Evolutionary conservation across 495 filamentous ascomycete genomes (phyloP).

Genomic region (Penicillium canariense): DNA sequence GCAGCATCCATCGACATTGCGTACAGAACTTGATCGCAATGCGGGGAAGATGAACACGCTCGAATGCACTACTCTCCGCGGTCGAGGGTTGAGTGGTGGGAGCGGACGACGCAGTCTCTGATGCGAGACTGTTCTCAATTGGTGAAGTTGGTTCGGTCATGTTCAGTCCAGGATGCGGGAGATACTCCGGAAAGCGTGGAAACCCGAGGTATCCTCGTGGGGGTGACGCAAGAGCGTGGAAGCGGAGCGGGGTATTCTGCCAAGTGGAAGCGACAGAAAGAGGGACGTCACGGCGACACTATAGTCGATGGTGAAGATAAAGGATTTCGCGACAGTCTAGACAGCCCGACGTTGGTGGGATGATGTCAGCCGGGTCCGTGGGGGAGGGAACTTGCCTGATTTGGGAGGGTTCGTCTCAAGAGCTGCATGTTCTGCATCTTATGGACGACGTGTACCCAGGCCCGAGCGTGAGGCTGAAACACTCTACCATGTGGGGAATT

Average conservation of each 20-base stretch:
- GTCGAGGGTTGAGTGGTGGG: constrained; percentile 7
- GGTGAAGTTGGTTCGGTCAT: constrained; percentile 26
- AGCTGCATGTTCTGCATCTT: constrained; percentile 6
- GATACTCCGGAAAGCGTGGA: background rate
- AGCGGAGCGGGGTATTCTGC: background rate
- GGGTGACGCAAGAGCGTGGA: background rate
- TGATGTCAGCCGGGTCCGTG: constrained; percentile 51
- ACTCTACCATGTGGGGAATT: background rate
- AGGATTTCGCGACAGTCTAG: background rate
- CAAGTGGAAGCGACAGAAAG: background rate
- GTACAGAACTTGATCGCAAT: constrained; percentile 79
- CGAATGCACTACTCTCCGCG: constrained; percentile 8
- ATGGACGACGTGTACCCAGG: background rate
- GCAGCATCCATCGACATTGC: constrained; percentile 88
- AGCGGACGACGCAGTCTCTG: background rate
- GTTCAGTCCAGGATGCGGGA: background rate
- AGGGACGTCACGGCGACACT: background rate
- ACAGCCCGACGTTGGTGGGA: constrained; percentile 14
- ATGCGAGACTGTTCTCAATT: constrained; percentile 9
- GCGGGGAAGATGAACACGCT: constrained; percentile 51
- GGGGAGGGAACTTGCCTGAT: constrained; percentile 19
- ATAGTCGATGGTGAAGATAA: background rate
- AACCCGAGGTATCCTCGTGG: background rate
- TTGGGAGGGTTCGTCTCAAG: background rate
- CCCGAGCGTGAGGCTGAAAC: background rate